Conservation (phyloP, 768 basidiomycete species). For the Lepiota brunneoincarnata region DNA sequence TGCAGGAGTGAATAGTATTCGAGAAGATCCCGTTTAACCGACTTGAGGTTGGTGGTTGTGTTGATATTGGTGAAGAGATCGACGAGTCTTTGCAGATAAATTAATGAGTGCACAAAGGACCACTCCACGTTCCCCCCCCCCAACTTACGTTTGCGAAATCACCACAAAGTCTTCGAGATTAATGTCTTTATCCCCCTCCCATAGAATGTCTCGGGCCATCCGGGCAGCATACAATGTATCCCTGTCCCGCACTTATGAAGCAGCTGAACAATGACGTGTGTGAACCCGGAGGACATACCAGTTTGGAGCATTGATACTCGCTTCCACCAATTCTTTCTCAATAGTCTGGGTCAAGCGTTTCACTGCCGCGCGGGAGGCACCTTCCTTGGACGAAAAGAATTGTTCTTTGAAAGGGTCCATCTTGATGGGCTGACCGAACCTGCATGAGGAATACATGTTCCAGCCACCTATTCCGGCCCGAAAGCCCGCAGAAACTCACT, state of each 20-base stretch:
- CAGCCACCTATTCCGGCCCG: not conserved
- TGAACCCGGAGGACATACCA: constrained; percentile 56
- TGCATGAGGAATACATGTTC: constrained; percentile 26
- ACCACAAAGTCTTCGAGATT: constrained; percentile 78
- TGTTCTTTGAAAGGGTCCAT: constrained; percentile 74
- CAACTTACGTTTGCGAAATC: constrained; percentile 86
- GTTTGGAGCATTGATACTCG: constrained; percentile 90
- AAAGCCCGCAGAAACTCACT: constrained; percentile 41
- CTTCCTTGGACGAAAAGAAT: constrained; percentile 70
- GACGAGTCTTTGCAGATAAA: constrained; percentile 57
- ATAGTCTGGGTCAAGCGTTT: constrained; percentile 81
- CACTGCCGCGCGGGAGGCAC: constrained; percentile 72
- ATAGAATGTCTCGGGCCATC: constrained; percentile 93
- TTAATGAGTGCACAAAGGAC: constrained; percentile 6
- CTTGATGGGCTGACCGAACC: constrained; percentile 80
- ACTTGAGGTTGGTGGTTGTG: constrained; percentile 54
- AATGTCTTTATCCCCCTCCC: constrained; percentile 78
- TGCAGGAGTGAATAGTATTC: constrained; percentile 88
- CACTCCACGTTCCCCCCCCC: constrained; percentile 11
- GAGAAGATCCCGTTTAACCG: constrained; percentile 68
- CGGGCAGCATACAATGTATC: constrained; percentile 86
- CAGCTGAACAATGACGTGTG: not conserved
- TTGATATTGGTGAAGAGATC: constrained; percentile 80
- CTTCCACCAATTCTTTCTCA: constrained; percentile 63
- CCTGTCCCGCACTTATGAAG: constrained; percentile 41